A percentile compares a stretch with the other conserved stretches of the same genome.
phyloP scores from a whole-genome alignment of 176 grass and related monocot genomes.

The Oryza glaberrima region DNA sequence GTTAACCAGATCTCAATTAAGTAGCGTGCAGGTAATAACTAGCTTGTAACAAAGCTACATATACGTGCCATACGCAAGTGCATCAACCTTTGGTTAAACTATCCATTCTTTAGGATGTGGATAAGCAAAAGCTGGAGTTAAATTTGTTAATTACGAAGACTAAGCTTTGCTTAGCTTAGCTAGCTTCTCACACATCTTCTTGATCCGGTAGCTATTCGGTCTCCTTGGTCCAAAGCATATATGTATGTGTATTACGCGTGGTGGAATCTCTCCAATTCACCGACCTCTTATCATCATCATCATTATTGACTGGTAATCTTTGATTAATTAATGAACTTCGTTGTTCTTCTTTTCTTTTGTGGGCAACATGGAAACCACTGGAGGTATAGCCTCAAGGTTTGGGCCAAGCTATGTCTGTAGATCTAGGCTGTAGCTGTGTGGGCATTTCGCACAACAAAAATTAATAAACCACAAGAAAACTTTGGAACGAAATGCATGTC shows the following conservation, averaged over 20 bases:
- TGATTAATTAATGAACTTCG: neutral
- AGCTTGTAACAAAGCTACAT: neutral
- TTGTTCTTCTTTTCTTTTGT: neutral
- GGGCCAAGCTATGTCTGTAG: neutral
- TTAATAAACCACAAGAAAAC: neutral
- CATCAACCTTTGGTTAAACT: neutral
- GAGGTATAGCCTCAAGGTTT: constrained; percentile 6
- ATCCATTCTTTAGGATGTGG: constrained; percentile 21
- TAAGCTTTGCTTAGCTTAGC: neutral
- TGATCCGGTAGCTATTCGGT: neutral
- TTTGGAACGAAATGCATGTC: neutral
- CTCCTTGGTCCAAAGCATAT: neutral
- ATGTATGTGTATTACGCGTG: neutral
- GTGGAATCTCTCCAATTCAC: constrained; percentile 58
- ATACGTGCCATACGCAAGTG: neutral
- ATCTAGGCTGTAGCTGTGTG: neutral
- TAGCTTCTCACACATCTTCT: neutral
- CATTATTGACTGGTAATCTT: neutral
- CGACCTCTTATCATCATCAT: constrained; percentile 12
- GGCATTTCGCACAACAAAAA: constrained; percentile 30
- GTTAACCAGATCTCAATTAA: neutral
- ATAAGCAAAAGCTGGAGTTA: constrained; percentile 24
- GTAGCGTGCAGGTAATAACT: neutral
- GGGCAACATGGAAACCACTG: constrained; percentile 34
- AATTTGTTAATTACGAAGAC: neutral